Base-by-base conservation (phyloP, 2,329 filamentous ascomycete genomes). In the Phaeosphaeria sp. region DNA sequence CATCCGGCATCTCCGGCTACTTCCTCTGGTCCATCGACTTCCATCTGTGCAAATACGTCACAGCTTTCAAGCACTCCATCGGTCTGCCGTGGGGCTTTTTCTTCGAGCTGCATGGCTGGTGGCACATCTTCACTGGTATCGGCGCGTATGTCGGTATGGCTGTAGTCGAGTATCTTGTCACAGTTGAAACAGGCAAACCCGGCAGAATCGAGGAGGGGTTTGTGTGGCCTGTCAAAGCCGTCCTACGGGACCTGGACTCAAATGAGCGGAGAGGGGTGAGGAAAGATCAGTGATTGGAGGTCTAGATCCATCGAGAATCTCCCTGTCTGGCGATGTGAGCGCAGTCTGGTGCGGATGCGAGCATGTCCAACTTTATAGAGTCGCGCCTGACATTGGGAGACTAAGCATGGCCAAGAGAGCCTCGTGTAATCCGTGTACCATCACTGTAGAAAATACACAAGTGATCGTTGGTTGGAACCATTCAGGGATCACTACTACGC, bases 61-160 rank as follows among this genome's bases (percentile, higher is more conserved):
- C 84, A 2, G 57, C 62, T 0, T 60, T 82, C 11, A 81, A 84
- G 49, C 72, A 74, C 7, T 62, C 52, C 0, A 62, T 87, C 1
- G 85, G 86, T 0, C 68, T 86, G 44, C 86, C 86, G 0, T 85
- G 79, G 80, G 83, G 81, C 1, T 86, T 84, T 71, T 33, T 85
- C 0, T 68, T 88, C 4, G 86, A 88, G 72, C 66, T 88, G 15
- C 86, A 88, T 65, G 86, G 85, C 0, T 88, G 85, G 86, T 89
- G 86, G 86, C 86, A 89, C 64, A 73, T 88, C 17, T 73, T 87
- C 23, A 89, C 86, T 0, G 86, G 84, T 0, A 75, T 85, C 20
- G 82, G 84, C 0, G 84, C 85, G 4, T 80, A 79, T 22, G 67
- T 72, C 2, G 75, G 75, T 18, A 78, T 78, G 72, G 73, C 74